Evolutionary conservation across 257 asterid genomes (phyloP).

Genomic region (Solanum medicagineum): DNA sequence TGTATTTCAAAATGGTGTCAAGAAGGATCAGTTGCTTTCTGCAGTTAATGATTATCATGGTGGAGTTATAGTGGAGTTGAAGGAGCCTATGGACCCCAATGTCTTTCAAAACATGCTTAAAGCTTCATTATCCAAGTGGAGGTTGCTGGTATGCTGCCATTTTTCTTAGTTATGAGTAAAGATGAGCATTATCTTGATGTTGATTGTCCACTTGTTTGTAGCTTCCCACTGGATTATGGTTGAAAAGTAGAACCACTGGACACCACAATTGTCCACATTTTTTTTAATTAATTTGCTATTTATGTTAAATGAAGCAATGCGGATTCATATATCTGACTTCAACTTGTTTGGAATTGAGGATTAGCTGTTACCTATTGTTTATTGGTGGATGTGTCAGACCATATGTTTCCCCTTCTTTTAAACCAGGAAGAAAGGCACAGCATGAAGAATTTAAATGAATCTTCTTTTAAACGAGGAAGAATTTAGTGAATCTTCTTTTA

Average conservation of each 20-base stretch:
- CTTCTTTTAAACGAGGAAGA: neutral
- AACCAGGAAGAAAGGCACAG: neutral
- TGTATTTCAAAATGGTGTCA: constrained; percentile 16
- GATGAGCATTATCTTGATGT: neutral
- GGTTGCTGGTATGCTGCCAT: constrained; percentile 35
- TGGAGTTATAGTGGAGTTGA: constrained; percentile 51
- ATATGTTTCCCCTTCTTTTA: neutral
- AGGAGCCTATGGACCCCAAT: constrained; percentile 43
- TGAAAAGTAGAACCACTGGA: neutral
- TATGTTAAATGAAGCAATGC: neutral
- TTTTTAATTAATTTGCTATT: neutral
- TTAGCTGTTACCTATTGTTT: neutral
- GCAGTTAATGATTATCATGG: constrained; percentile 47
- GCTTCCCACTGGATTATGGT: neutral
- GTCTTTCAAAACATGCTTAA: constrained; percentile 31
- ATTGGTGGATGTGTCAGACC: neutral
- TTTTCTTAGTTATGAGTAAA: neutral
- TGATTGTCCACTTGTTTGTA: neutral
- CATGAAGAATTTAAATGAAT: neutral
- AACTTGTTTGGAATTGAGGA: no score
- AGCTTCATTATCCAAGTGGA: constrained; percentile 50
- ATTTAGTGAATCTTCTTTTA: neutral
- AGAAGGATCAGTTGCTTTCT: constrained; percentile 29
- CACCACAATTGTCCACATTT: neutral
- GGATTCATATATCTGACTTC: no score